Conservation (phyloP, 345 rosid genomes). For the Salix suchowensis region DNA sequence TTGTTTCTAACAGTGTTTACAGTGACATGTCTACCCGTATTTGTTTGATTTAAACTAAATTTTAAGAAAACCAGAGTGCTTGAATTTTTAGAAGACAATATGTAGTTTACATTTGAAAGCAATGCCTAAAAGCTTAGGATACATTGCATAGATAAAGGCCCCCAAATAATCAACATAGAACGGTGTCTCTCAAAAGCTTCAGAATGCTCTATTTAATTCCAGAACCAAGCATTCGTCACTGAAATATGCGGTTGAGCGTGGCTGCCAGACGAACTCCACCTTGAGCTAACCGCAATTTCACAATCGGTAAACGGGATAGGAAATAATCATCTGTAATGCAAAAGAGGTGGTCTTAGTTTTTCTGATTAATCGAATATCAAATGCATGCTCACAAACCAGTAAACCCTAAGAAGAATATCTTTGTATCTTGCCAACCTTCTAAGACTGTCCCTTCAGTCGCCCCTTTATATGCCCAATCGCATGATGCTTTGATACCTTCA, state of each 20-base stretch:
- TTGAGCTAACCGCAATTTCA: constrained; percentile 64
- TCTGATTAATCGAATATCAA: not conserved
- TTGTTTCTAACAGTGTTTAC: not conserved
- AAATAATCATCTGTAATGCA: constrained; percentile 71
- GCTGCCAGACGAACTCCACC: constrained; percentile 86
- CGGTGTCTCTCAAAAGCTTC: not conserved
- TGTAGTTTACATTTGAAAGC: not conserved
- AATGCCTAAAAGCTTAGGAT: not conserved
- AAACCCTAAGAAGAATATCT: not conserved
- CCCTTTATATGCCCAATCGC: constrained; percentile 86
- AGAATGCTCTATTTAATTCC: not conserved
- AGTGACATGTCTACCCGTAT: not conserved
- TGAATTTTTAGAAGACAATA: not conserved
- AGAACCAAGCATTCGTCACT: constrained; percentile 8
- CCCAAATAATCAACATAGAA: not conserved
- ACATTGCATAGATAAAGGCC: not conserved
- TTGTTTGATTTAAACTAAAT: not conserved
- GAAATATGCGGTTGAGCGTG: constrained; percentile 65
- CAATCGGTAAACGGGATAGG: constrained; percentile 61
- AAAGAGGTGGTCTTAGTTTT: constrained; percentile 3
- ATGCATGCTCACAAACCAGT: not conserved
- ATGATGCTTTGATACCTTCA: constrained; percentile 75
- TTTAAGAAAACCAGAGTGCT: not conserved
- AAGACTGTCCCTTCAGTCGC: constrained; percentile 51
- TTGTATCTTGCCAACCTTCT: constrained; percentile 38